Evolutionary conservation across 106 monocot genomes (phyloP), one percentile per base, ranked within the genome.

Genomic region (Allium sativum): DNA sequence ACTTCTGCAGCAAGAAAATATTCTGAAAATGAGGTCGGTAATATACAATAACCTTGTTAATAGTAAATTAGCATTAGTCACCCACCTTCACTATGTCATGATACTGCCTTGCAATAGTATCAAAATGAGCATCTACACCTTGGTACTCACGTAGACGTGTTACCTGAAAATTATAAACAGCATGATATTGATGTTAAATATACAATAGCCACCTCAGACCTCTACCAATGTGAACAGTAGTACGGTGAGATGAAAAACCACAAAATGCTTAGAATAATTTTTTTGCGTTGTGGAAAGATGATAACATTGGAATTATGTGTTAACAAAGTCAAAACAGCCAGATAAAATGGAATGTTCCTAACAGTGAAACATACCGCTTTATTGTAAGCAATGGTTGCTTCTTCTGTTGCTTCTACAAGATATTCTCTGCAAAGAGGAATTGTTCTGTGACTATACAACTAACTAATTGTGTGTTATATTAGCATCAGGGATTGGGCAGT

Each of bases 41-140:
- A 52, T 15, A 43, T 40, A 31, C 44, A 10, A 18, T 55, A 7
- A 44, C 18, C 3, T 47, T 8, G 67, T 42, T 42, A 56, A 57
- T 13, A 42, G 48, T 64, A n/a, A 75, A 62, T 5, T 19, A 15
- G 31, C 57, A 12, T 12, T n/a, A 18, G 1, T 20, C 72, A 72
- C 68, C 63, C 53, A 92, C 98, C 84, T 92, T 78, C 14, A 92
- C 85, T 67, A 98, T 85, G 1, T 88, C 92, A 76, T 98, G 87
- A 46, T 98, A 98, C 40, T 92, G 82, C 68, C 88, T 82, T 40
- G 98, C 98, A 81, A 98, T 98, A 15, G 80, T 72, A 73, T 98
- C 88, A 61, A 98, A 98, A 77, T 98, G 88, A 60, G 91, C 88
- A 79, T 98, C 98, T 16, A 92, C 98, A 56, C 98, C 98, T 74